Conservation (phyloP, 345 rosid genomes). For the Eucalyptus sp. region DNA sequence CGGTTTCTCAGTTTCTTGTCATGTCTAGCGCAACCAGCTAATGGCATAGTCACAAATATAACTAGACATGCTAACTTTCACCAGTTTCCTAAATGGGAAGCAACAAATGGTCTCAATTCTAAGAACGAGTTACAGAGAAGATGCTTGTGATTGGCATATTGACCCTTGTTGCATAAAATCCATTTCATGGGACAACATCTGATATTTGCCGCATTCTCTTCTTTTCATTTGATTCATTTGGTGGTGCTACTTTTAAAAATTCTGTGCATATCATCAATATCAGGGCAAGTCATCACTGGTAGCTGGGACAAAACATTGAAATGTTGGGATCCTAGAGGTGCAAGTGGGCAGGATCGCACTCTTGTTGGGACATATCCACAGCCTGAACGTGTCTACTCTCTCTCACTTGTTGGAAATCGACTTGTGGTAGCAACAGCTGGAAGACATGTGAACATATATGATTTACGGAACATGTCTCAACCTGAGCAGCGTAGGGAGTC, state of each 20-base stretch:
- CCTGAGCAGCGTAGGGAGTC: conserved; percentile 97
- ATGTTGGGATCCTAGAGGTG: conserved; percentile 98
- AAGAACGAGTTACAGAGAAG: background rate
- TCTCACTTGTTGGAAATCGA: conserved; percentile 86
- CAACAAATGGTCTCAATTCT: background rate
- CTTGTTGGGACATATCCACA: conserved; percentile 80
- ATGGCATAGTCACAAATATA: background rate
- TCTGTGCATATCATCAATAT: background rate
- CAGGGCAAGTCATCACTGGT: conserved; percentile 95
- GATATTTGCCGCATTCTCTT: background rate
- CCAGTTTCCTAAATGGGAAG: background rate
- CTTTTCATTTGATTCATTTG: background rate
- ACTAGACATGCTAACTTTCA: background rate
- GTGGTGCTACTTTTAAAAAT: background rate
- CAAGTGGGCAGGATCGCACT: conserved; percentile 78
- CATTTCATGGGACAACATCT: background rate
- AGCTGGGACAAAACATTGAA: conserved; percentile 93
- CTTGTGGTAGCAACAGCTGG: conserved; percentile 95
- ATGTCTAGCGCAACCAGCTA: background rate
- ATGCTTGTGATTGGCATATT: background rate
- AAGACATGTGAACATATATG: conserved; percentile 89
- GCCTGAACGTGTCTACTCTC: conserved; percentile 93
- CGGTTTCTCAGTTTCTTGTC: background rate
- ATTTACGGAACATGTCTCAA: conserved; percentile 88
- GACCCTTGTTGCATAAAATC: background rate